Conservation (phyloP, 169 alveolate genomes). For the Amoebophrya sp. region DNA sequence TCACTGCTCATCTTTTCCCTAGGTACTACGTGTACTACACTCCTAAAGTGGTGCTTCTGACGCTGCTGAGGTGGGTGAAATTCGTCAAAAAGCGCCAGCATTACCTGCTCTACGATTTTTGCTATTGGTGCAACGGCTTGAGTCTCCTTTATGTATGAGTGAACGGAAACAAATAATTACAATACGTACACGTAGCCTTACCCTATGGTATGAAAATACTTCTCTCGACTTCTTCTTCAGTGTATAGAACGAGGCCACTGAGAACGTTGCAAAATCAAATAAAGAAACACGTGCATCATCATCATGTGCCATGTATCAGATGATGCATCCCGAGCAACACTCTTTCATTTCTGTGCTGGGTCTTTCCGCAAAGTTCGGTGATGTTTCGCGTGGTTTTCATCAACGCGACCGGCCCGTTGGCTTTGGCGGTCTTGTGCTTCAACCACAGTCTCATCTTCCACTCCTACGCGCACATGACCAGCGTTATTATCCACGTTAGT, state of each 20-base stretch:
- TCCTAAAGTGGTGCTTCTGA: neutral
- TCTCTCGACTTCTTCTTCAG: no score
- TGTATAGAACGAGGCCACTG: no score
- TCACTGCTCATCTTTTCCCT: neutral
- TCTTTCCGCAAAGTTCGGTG: neutral
- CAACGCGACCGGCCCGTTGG: neutral
- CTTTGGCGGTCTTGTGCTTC: neutral
- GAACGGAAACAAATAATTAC: no score
- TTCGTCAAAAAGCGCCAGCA: constrained; percentile 1
- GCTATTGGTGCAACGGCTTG: neutral
- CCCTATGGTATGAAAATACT: no score
- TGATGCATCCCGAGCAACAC: no score
- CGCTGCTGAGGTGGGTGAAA: neutral
- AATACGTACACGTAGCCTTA: no score
- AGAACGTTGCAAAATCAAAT: no score
- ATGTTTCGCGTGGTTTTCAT: neutral
- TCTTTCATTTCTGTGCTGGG: no score
- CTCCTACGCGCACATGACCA: constrained; percentile 5
- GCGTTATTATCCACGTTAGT: neutral
- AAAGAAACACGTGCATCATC: no score
- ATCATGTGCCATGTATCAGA: no score
- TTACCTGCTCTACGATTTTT: constrained; percentile 4
- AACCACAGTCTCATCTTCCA: neutral
- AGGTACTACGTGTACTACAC: neutral
- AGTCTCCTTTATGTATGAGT: neutral